Base-by-base conservation (phyloP, 108 stramenopile genomes). In the Nitzschia sp. region DNA sequence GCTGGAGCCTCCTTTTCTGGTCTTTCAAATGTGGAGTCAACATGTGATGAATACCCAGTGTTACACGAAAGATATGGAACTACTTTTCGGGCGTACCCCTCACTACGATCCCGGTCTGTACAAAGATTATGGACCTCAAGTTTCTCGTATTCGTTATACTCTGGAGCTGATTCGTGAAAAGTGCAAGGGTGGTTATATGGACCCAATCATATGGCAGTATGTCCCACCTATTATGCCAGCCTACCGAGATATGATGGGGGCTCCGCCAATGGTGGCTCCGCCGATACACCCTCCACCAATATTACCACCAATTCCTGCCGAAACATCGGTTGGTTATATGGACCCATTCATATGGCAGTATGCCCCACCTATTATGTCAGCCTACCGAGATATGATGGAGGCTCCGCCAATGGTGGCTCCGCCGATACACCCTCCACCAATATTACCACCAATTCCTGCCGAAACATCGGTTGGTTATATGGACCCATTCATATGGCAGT, bases 21-120 rank as follows among this genome's bases (percentile, higher is more conserved):
- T 87, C 56, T 69, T 72, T 45, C 59, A 73, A 70, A 84, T 87
- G 83, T 87, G 86, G 86, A 46, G 59, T n/a, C 61, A 75, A 64
- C 86, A 87, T 56, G 63, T 85, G 32, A 24, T 70, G 5, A 76
- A 75, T 47, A 79, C 76, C 33, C 71, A 54, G 11, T 71, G 72
- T 46, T 87, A 87, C 64, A 48, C 35, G 1, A 36, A 67, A 15
- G 75, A 84, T 59, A 82, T 78, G 58, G 47, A 46, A 27, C 28
- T 72, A 33, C 72, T 84, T 3, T 76, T 74, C 56, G 80, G 82
- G 3, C 65, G 57, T 29, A 24, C 78, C 15, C 59, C 82, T 26
- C 63, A 70, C 29, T 66, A 64, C 54, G 60, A 65, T 57, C 67
- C 71, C 1, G 31, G 30, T 31, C 56, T 21, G 27, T 57, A 28